A percentile compares a stretch with the other conserved stretches of the same genome.
These are phyloP conservation scores for Angomonas deanei DNA, from an alignment of 208 protist genomes.

Conservation along the genomic window DNA sequence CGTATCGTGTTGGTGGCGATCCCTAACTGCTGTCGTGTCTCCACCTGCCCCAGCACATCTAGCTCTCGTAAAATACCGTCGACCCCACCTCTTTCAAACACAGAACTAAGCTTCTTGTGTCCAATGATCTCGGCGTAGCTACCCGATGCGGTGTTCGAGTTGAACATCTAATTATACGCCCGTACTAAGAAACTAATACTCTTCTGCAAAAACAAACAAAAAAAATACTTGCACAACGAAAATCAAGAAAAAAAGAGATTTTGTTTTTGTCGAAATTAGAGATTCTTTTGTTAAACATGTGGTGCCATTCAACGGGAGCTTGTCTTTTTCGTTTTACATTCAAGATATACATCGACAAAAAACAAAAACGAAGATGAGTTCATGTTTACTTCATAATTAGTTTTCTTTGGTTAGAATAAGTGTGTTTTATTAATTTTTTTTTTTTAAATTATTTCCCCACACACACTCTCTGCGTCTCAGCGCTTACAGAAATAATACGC, in stretches of 20 bases:
- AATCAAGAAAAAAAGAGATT: background rate
- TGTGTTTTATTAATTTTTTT: constrained; percentile 1
- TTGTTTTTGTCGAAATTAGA: constrained; percentile 3
- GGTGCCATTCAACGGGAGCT: background rate
- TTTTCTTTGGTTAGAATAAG: background rate
- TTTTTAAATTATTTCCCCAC: background rate
- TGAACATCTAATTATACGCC: background rate
- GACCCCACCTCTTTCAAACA: constrained; percentile 19
- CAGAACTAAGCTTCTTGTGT: constrained; percentile 31
- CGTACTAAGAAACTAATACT: no score
- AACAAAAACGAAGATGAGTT: no score
- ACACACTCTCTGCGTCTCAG: no score
- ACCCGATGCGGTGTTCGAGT: background rate
- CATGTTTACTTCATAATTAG: no score
- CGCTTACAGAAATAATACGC: constrained; percentile 6
- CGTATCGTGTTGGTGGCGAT: constrained; percentile 30
- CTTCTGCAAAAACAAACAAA: background rate
- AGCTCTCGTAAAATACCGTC: constrained; percentile 29
- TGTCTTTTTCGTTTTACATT: background rate
- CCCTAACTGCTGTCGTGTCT: constrained; percentile 21
- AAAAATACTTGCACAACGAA: background rate
- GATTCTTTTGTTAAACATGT: background rate
- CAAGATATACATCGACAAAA: no score
- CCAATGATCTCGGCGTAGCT: constrained; percentile 34
- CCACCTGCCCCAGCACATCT: constrained; percentile 18